Percentiles rank a stretch among this genome's conserved stretches.
Conservation (phyloP, 2,329 filamentous ascomycete genomes). For the Fusarium buxicola region DNA sequence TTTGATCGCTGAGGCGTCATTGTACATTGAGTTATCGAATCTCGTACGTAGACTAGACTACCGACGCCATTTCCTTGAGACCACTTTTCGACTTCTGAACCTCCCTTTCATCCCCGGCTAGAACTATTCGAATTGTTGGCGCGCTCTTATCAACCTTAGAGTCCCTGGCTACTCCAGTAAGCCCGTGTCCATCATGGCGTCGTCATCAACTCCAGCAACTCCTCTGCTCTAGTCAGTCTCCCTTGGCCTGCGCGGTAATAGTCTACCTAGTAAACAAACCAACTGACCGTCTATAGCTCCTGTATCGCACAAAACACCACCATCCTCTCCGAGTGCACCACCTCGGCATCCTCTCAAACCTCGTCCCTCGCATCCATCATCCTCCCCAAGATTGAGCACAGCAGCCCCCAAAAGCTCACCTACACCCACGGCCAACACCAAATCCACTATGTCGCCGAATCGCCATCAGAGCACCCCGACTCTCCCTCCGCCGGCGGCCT, state of each 20-base stretch:
- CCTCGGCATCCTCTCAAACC: conserved; percentile 83
- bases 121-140: background rate
- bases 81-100: conserved; percentile 13
- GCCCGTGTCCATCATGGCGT: conserved; percentile 67
- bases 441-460: conserved; percentile 95
- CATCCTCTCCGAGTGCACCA: conserved; percentile 92
- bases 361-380: conserved; percentile 92
- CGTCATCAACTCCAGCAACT: conserved; percentile 74
- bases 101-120: background rate
- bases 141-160: background rate
- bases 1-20: conserved; percentile 37
- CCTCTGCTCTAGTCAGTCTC: conserved; percentile 77
- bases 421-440: conserved; percentile 93
- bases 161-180: background rate
- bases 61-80: conserved; percentile 1
- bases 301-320: conserved; percentile 95
- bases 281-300: conserved; percentile 65
- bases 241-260: background rate
- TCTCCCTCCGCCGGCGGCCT: conserved; percentile 79
- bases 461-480: conserved; percentile 72
- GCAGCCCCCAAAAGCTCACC: conserved; percentile 84
- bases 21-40: conserved; percentile 17
- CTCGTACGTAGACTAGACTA: background rate
- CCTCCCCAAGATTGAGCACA: conserved; percentile 93
- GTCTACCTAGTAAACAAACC: conserved; percentile 2